A percentile compares a stretch with the other conserved stretches of the same genome.
These are phyloP conservation scores for Cryptosporidium xiaoi DNA, from an alignment of 169 alveolate species.

Conservation along the genomic window DNA sequence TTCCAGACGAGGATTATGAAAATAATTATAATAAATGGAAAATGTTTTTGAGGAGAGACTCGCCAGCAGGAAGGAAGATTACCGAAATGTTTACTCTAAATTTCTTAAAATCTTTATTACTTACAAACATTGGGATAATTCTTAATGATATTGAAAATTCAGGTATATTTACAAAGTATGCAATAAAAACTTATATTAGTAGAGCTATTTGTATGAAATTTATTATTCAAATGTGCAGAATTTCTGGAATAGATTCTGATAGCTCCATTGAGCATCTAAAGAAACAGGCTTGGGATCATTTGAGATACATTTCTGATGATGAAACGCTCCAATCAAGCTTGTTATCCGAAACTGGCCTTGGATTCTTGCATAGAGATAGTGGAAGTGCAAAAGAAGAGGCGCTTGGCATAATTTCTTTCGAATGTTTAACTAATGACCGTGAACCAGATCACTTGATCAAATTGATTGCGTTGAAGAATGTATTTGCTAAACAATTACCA, in stretches of 20 bases:
- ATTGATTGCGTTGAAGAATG: slow-evolving; percentile 92
- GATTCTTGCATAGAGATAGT: slow-evolving; percentile 90
- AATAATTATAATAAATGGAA: slow-evolving; percentile 42
- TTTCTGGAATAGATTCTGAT: slow-evolving; percentile 9
- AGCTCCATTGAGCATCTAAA: slow-evolving; percentile 36
- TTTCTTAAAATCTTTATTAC: slow-evolving; percentile 35
- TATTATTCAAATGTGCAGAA: slow-evolving; percentile 17
- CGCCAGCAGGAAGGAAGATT: slow-evolving; percentile 64
- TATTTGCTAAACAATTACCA: slow-evolving; percentile 96
- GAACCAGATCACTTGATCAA: slow-evolving; percentile 88
- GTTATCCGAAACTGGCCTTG: slow-evolving; percentile 92
- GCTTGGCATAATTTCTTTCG: slow-evolving; percentile 89
- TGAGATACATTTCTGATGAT: slow-evolving; percentile 48
- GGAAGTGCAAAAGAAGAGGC: slow-evolving; percentile 93
- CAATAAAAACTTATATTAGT: slow-evolving; percentile 52
- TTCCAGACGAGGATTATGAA: slow-evolving; percentile 59
- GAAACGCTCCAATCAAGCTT: slow-evolving; percentile 75
- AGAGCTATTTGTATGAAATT: slow-evolving; percentile 56
- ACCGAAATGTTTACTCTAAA: slow-evolving; percentile 40
- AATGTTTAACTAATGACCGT: slow-evolving; percentile 92
- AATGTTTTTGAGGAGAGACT: slow-evolving; percentile 37
- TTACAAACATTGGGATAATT: slow-evolving; percentile 54
- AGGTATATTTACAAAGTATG: slow-evolving; percentile 59
- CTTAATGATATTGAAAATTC: slow-evolving; percentile 51
- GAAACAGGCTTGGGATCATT: slow-evolving; percentile 69